Evolutionary conservation across 1,284 basidiomycete genomes (phyloP).

Genomic region (Schizophyllum amplum): DNA sequence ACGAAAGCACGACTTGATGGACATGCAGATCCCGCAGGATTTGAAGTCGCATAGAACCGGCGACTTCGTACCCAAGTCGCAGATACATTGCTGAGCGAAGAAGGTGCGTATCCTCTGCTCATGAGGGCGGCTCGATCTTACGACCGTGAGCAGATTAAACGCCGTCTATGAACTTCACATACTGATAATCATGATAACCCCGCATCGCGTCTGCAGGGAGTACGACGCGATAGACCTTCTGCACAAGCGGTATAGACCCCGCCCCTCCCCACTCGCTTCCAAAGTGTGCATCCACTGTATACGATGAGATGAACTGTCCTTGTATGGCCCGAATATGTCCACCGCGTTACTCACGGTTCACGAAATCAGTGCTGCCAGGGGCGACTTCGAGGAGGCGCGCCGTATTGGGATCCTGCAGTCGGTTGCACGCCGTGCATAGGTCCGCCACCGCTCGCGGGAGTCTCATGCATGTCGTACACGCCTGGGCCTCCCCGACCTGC

Average conservation of each 20-base stretch:
- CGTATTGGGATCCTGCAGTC: slow-evolving; percentile 25
- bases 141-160: neutral
- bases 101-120: slow-evolving; percentile 40
- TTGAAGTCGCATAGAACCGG: slow-evolving; percentile 41
- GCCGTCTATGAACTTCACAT: slow-evolving; percentile 8
- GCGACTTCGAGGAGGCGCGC: slow-evolving; percentile 32
- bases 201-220: slow-evolving; percentile 29
- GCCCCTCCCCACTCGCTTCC: slow-evolving; percentile 40
- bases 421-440: slow-evolving; percentile 33
- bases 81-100: slow-evolving; percentile 55
- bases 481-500: slow-evolving; percentile 32
- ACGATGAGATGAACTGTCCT: neutral
- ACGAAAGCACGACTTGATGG: slow-evolving; percentile 46
- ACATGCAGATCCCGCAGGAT: slow-evolving; percentile 55
- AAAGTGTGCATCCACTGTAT: slow-evolving; percentile 34
- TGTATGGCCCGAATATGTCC: neutral
- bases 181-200: slow-evolving; percentile 42
- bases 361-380: slow-evolving; percentile 29
- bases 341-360: slow-evolving; percentile 26
- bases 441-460: slow-evolving; percentile 34
- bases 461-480: slow-evolving; percentile 37
- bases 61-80: slow-evolving; percentile 49
- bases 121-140: slow-evolving; percentile 17
- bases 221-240: slow-evolving; percentile 44
- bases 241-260: slow-evolving; percentile 30